phyloP scores from a whole-genome alignment of 177 flowering plant species.

The Telopea speciosissima region DNA sequence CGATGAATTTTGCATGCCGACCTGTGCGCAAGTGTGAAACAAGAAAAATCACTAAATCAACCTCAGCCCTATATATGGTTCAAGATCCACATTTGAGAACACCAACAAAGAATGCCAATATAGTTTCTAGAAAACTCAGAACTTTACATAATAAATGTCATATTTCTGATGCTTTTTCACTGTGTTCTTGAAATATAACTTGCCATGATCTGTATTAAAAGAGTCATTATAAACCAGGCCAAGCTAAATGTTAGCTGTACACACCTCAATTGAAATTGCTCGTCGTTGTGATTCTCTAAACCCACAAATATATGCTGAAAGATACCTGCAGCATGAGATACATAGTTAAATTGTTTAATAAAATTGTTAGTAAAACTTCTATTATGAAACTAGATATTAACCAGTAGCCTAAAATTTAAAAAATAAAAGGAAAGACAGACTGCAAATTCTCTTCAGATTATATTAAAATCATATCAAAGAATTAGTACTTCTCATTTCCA shows the following conservation, averaged over 20 bases:
- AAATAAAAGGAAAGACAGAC: background rate
- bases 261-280: constrained; percentile 75
- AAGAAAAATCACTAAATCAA: background rate
- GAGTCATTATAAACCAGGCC: background rate
- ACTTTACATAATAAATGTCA: background rate
- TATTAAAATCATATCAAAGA: background rate
- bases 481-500: background rate
- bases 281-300: constrained; percentile 65
- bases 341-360: background rate
- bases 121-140: background rate
- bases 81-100: background rate
- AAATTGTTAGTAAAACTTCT: background rate
- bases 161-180: background rate
- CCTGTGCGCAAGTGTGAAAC: constrained; percentile 29
- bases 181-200: background rate
- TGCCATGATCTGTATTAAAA: background rate
- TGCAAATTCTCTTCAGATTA: background rate
- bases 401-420: background rate
- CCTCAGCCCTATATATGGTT: background rate
- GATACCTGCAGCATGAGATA: constrained; percentile 40
- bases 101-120: background rate
- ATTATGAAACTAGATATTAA: background rate
- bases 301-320: constrained; percentile 53
- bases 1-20: constrained; percentile 85
- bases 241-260: background rate